These are phyloP conservation scores for Kalmusia sp. DNA, from an alignment of 2,329 filamentous ascomycete genomes.

Conservation along the genomic window DNA sequence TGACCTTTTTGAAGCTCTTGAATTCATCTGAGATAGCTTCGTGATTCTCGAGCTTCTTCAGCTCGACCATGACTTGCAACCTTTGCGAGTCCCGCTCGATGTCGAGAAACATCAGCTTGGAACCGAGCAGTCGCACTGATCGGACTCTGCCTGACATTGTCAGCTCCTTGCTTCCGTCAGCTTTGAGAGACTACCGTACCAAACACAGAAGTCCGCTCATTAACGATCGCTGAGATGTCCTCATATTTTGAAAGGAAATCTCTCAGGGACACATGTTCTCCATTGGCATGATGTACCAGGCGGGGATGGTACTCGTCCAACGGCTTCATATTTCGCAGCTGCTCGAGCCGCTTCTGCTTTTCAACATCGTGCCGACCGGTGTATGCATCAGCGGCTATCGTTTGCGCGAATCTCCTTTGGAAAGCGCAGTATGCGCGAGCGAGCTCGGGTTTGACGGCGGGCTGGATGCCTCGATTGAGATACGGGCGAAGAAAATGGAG, in stretches of 20 bases:
- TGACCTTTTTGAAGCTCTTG: constrained; percentile 68
- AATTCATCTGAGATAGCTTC: constrained; percentile 54
- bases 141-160: constrained; percentile 72
- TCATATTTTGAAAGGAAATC: constrained; percentile 41
- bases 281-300: constrained; percentile 29
- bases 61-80: constrained; percentile 79
- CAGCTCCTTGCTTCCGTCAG: constrained; percentile 20
- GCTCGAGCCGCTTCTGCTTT: constrained; percentile 61
- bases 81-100: constrained; percentile 74
- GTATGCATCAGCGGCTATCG: constrained; percentile 25
- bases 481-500: constrained; percentile 65
- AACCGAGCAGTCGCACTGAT: constrained; percentile 73
- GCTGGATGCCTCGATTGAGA: constrained; percentile 52
- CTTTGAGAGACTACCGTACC: constrained; percentile 30
- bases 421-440: constrained; percentile 58
- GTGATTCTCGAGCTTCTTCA: constrained; percentile 56
- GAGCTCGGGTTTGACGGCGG: constrained; percentile 51
- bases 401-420: constrained; percentile 39
- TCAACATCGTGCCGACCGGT: constrained; percentile 50
- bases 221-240: constrained; percentile 29
- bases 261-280: constrained; percentile 28
- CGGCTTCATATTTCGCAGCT: constrained; percentile 58
- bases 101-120: constrained; percentile 85
- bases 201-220: constrained; percentile 42
- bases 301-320: constrained; percentile 65